phyloP scores from a whole-genome alignment of 1,139 yeast genomes.

The Candida sp. region DNA sequence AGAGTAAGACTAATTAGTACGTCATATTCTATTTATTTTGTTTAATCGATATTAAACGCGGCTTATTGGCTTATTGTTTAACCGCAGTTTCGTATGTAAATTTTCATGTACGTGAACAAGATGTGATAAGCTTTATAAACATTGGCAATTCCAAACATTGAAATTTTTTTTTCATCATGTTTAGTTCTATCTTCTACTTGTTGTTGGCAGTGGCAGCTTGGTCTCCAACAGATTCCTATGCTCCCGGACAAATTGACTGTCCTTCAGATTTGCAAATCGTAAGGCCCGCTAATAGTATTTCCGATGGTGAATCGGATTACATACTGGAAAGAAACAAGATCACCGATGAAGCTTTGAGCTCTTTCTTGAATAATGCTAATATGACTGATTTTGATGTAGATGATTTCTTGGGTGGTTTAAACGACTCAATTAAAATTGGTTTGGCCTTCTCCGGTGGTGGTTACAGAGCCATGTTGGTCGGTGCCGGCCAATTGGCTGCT shows the following conservation, averaged over 20 bases:
- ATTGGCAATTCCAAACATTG: not conserved
- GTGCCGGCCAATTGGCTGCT: constrained; percentile 43
- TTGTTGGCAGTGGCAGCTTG: constrained; percentile 26
- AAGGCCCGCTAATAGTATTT: constrained; percentile 26
- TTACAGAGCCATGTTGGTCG: constrained; percentile 43
- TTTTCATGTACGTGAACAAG: too few relatives aligned
- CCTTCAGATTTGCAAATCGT: constrained; percentile 34
- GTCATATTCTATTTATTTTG: too few relatives aligned
- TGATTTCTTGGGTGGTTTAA: constrained; percentile 38
- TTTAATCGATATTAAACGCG: too few relatives aligned
- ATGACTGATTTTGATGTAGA: constrained; percentile 62
- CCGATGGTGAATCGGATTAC: constrained; percentile 41
- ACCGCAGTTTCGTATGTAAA: too few relatives aligned
- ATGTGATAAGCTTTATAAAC: too few relatives aligned
- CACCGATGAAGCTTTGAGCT: constrained; percentile 54
- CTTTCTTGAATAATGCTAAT: constrained; percentile 59
- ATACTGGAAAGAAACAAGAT: constrained; percentile 49
- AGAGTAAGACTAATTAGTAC: too few relatives aligned
- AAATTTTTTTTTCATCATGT: not conserved
- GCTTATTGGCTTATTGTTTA: too few relatives aligned
- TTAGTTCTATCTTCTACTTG: not conserved
- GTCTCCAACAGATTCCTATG: constrained; percentile 66
- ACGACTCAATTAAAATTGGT: constrained; percentile 35
- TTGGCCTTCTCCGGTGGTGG: constrained; percentile 47
- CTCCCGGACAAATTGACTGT: constrained; percentile 63